Evolutionary conservation across 345 rosid genomes (phyloP).

Genomic region (Eucalyptus cloeziana): DNA sequence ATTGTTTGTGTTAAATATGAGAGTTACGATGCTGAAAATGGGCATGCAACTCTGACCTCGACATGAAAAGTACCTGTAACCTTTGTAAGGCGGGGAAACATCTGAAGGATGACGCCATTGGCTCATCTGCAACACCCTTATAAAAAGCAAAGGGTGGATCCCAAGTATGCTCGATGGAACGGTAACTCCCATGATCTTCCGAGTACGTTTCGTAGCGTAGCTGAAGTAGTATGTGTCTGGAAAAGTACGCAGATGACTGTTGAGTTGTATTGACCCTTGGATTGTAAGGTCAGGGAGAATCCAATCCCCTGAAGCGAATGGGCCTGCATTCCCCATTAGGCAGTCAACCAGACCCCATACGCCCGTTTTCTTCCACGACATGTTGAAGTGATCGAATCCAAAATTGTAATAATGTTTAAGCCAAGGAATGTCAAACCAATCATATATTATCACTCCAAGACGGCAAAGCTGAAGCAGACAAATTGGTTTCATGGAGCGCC

Average conservation of each 20-base stretch:
- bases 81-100: constrained; percentile 67
- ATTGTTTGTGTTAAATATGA: background rate
- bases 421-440: constrained; percentile 88
- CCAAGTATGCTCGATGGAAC: constrained; percentile 65
- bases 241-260: constrained; percentile 49
- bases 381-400: constrained; percentile 88
- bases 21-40: background rate
- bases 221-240: constrained; percentile 82
- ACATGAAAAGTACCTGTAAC: constrained; percentile 48
- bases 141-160: constrained; percentile 79
- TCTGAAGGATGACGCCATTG: constrained; percentile 72
- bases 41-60: background rate
- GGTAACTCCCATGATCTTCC: constrained; percentile 47
- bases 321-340: constrained; percentile 74
- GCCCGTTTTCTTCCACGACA: constrained; percentile 67
- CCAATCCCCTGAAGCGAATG: constrained; percentile 90
- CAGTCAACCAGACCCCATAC: constrained; percentile 56
- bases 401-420: constrained; percentile 79
- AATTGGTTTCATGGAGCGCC: constrained; percentile 55
- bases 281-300: constrained; percentile 91
- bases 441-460: constrained; percentile 77
- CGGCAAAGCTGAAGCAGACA: constrained; percentile 75
- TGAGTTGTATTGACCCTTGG: constrained; percentile 69
- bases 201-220: constrained; percentile 80
- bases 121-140: constrained; percentile 80